Evolutionary conservation across 495 filamentous ascomycete species (phyloP).

Genomic region (Tetracladium setigerum): DNA sequence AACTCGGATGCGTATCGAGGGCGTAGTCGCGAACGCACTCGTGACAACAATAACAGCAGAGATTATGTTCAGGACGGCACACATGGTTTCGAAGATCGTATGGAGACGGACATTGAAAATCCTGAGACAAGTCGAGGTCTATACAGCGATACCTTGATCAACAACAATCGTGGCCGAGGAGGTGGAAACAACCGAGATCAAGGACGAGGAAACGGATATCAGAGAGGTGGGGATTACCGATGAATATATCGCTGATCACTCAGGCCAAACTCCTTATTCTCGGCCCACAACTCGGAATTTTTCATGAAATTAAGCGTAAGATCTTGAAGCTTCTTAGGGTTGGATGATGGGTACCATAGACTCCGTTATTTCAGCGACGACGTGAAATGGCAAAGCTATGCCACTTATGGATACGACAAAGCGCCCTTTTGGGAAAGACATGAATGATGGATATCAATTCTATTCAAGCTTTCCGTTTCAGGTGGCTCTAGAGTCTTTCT

Average conservation of each 20-base stretch:
- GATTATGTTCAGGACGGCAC: slow-evolving; percentile 51
- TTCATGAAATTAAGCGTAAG: too few species aligned
- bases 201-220: slow-evolving; percentile 5
- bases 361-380: too few species aligned
- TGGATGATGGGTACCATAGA: too few species aligned
- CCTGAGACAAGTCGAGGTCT: slow-evolving; percentile 20
- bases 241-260: slow-evolving; percentile 7
- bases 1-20: slow-evolving; percentile 27
- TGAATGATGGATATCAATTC: too few species aligned
- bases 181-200: slow-evolving; percentile 23
- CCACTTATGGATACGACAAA: too few species aligned
- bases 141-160: slow-evolving; percentile 37
- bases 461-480: too few species aligned
- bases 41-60: slow-evolving; percentile 31
- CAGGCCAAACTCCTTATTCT: too few species aligned
- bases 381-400: too few species aligned
- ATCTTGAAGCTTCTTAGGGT: too few species aligned
- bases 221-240: slow-evolving; percentile 22
- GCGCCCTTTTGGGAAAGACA: too few species aligned
- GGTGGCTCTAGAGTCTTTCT: too few species aligned
- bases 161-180: slow-evolving; percentile 25
- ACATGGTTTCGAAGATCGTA: slow-evolving; percentile 52
- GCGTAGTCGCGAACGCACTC: slow-evolving; percentile 38
- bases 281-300: too few species aligned
- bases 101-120: slow-evolving; percentile 34